These are phyloP conservation scores for Pseudonitzschia delicatissima DNA, from an alignment of 108 stramenopile genomes.

Conservation along the genomic window DNA sequence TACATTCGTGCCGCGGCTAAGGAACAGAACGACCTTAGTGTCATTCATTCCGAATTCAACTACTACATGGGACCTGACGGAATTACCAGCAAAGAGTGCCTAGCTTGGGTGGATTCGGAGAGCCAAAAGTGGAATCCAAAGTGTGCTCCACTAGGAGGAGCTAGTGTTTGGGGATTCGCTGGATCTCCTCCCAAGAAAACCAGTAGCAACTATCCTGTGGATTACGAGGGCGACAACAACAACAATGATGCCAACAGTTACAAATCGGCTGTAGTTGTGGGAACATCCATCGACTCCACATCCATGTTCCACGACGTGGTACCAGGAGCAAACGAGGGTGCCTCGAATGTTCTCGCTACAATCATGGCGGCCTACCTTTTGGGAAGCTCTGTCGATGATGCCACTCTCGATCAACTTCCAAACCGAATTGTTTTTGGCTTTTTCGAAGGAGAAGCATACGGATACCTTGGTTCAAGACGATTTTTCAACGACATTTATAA, in stretches of 20 bases:
- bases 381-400: constrained; percentile 53
- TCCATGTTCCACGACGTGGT: constrained; percentile 78
- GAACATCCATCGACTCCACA: constrained; percentile 71
- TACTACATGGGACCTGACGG: constrained; percentile 85
- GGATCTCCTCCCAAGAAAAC: constrained; percentile 51
- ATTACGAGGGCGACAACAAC: constrained; percentile 22
- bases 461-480: constrained; percentile 68
- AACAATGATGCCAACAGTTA: not conserved
- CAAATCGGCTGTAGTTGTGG: constrained; percentile 53
- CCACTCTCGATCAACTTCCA: constrained; percentile 49
- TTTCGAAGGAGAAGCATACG: constrained; percentile 81
- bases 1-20: constrained; percentile 45
- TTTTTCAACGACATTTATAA: constrained; percentile 74
- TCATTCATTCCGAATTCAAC: constrained; percentile 67
- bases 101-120: constrained; percentile 68
- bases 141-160: constrained; percentile 81
- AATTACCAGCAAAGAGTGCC: constrained; percentile 46
- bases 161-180: constrained; percentile 72
- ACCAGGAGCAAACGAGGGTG: constrained; percentile 77
- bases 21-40: constrained; percentile 14
- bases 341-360: constrained; percentile 70
- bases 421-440: constrained; percentile 76
- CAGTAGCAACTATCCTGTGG: constrained; percentile 3
- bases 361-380: constrained; percentile 75
- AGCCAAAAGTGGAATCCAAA: constrained; percentile 70